Evolutionary conservation across 1,284 basidiomycete genomes (phyloP).

Genomic region (Neolentinus lepideus): DNA sequence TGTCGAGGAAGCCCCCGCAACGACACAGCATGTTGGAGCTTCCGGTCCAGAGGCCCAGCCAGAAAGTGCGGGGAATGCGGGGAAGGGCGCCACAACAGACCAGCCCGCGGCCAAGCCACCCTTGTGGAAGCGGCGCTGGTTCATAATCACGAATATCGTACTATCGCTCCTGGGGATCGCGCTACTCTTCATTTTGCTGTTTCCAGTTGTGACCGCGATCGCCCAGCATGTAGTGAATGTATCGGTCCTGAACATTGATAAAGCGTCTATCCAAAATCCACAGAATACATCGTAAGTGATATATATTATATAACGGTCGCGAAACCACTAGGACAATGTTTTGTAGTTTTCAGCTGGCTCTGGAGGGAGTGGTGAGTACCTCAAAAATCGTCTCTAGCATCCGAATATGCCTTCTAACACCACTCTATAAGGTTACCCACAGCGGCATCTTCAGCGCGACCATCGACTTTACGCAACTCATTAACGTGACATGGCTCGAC

Average conservation of each 20-base stretch:
- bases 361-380: conserved; percentile 36
- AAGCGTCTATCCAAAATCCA: conserved; percentile 40
- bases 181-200: conserved; percentile 56
- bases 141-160: conserved; percentile 36
- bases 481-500: conserved; percentile 50
- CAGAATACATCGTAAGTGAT: conserved; percentile 44
- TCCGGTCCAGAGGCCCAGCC: conserved; percentile 15
- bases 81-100: not conserved
- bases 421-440: conserved; percentile 42
- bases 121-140: conserved; percentile 32
- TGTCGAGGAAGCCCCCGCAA: conserved; percentile 34
- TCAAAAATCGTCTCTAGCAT: not conserved
- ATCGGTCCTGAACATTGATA: conserved; percentile 41
- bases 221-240: conserved; percentile 54
- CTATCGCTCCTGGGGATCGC: conserved; percentile 43
- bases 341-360: conserved; percentile 37
- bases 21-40: conserved; percentile 28
- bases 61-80: conserved; percentile 2
- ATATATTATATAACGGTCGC: conserved; percentile 1
- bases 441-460: conserved; percentile 52
- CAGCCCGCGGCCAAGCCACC: conserved; percentile 7
- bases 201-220: conserved; percentile 58
- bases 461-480: conserved; percentile 47
- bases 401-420: not conserved
- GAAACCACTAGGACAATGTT: not conserved